A percentile compares a stretch with the other conserved stretches of the same genome.
Evolutionary conservation across 495 filamentous ascomycete genomes (phyloP).

Genomic region (Oleoguttula mirabilis): DNA sequence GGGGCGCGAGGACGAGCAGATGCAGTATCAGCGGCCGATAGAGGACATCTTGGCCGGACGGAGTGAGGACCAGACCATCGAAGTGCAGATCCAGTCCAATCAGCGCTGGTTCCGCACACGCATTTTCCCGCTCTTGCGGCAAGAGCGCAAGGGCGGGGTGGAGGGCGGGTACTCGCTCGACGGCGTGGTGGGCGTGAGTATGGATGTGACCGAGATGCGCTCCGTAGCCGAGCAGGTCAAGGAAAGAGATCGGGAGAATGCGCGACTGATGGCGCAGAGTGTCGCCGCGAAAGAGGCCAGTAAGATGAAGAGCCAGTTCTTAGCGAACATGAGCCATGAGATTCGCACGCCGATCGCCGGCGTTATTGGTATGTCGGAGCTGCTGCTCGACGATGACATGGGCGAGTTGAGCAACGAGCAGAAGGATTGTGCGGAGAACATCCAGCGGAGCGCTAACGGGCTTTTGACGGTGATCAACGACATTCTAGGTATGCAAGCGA

Average conservation of each 20-base stretch:
- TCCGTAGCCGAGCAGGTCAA: constrained; percentile 44
- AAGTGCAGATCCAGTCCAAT: constrained; percentile 37
- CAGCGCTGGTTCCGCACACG: constrained; percentile 53
- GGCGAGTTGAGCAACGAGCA: constrained; percentile 50
- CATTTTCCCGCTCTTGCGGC: constrained; percentile 46
- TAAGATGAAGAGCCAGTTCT: constrained; percentile 54
- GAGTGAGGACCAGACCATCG: constrained; percentile 36
- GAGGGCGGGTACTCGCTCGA: constrained; percentile 39
- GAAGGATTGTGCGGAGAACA: constrained; percentile 61
- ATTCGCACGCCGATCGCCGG: constrained; percentile 64
- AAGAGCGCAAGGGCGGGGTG: constrained; percentile 35
- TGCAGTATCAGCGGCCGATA: constrained; percentile 40
- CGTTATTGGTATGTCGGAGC: constrained; percentile 30
- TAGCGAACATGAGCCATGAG: constrained; percentile 80
- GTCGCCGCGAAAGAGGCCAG: constrained; percentile 57
- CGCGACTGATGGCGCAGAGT: constrained; percentile 50
- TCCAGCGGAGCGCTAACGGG: constrained; percentile 67
- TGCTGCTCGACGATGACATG: constrained; percentile 41
- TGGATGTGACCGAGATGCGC: constrained; percentile 57
- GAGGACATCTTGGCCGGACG: constrained; percentile 46
- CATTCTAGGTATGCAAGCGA: no score
- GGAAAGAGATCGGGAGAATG: constrained; percentile 48
- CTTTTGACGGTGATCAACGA: constrained; percentile 85
- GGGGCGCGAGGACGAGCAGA: constrained; percentile 29
- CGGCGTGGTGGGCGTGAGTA: constrained; percentile 54